Evolutionary conservation across 1,284 basidiomycete species (phyloP).

Genomic region (Marasmius tenuissimus): DNA sequence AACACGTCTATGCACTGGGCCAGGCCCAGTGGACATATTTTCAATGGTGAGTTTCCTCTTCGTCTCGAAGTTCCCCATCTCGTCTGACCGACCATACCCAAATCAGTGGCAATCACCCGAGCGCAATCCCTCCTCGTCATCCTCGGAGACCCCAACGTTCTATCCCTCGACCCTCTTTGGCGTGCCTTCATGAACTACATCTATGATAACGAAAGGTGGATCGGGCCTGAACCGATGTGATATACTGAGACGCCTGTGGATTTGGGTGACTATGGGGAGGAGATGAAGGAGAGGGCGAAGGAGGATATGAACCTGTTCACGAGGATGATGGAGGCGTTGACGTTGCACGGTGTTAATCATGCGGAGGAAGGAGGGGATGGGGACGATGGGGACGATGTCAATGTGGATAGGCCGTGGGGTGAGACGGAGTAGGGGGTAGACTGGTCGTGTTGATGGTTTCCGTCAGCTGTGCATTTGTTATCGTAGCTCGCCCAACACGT

Average conservation of each 20-base stretch:
- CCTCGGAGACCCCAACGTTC: conserved; percentile 52
- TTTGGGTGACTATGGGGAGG: too few species aligned
- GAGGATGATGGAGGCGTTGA: not conserved
- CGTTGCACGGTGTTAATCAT: not conserved
- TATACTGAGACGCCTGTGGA: conserved; percentile 33
- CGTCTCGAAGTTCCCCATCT: too few species aligned
- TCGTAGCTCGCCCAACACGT: too few species aligned
- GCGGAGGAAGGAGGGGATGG: not conserved
- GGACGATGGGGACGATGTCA: not conserved
- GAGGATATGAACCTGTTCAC: not conserved
- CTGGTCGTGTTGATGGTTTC: too few species aligned
- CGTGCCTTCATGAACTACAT: conserved; percentile 53
- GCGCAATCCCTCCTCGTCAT: conserved; percentile 57
- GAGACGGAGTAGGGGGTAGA: not conserved
- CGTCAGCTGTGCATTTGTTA: too few species aligned
- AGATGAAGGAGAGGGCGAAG: too few species aligned
- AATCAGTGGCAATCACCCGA: conserved; percentile 54
- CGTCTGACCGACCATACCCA: too few species aligned
- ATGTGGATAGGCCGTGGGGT: not conserved
- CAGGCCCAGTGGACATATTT: conserved; percentile 19
- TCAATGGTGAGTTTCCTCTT: conserved; percentile 49
- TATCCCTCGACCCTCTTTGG: conserved; percentile 60
- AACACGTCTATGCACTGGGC: too few species aligned
- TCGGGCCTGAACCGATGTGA: conserved; percentile 46
- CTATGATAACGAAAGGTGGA: conserved; percentile 48